phyloP scores from a whole-genome alignment of 1,284 basidiomycete species.

The Malassezia sympodialis region DNA sequence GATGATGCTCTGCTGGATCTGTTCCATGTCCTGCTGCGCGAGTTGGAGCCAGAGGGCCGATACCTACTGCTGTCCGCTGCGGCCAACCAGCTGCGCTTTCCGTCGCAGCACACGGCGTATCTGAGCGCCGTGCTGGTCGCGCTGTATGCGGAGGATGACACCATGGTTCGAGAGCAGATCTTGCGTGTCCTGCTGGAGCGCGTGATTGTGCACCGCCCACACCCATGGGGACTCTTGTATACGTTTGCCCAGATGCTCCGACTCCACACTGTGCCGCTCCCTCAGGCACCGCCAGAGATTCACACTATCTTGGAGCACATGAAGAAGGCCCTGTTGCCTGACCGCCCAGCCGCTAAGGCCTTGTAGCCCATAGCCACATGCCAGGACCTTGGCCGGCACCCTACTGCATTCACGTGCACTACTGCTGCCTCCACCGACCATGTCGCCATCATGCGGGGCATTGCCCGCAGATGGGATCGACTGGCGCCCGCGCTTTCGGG shows the following conservation, averaged over 20 bases:
- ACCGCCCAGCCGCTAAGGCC: neutral
- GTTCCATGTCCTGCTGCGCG: slow-evolving; percentile 61
- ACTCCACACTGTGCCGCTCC: slow-evolving; percentile 26
- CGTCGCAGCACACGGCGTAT: slow-evolving; percentile 53
- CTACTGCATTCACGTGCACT: neutral
- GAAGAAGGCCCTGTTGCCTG: slow-evolving; percentile 19
- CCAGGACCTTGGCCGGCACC: neutral
- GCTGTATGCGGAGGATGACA: slow-evolving; percentile 65
- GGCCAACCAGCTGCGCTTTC: slow-evolving; percentile 73
- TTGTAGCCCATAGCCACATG: neutral
- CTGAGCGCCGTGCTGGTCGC: slow-evolving; percentile 78
- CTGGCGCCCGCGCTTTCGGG: slow-evolving; percentile 12
- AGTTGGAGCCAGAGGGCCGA: slow-evolving; percentile 89
- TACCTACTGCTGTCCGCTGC: slow-evolving; percentile 82
- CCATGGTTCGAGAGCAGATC: slow-evolving; percentile 76
- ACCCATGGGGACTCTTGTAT: slow-evolving; percentile 90
- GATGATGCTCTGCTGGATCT: slow-evolving; percentile 72
- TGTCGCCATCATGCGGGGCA: neutral
- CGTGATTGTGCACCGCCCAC: slow-evolving; percentile 82
- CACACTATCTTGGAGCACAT: slow-evolving; percentile 43
- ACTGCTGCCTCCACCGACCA: neutral
- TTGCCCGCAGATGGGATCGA: neutral
- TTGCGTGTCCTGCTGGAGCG: slow-evolving; percentile 83
- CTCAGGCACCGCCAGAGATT: slow-evolving; percentile 40
- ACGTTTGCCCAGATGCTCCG: slow-evolving; percentile 80